Conservation (phyloP, 2,329 filamentous ascomycete species). For the Claviceps pazoutovae region DNA sequence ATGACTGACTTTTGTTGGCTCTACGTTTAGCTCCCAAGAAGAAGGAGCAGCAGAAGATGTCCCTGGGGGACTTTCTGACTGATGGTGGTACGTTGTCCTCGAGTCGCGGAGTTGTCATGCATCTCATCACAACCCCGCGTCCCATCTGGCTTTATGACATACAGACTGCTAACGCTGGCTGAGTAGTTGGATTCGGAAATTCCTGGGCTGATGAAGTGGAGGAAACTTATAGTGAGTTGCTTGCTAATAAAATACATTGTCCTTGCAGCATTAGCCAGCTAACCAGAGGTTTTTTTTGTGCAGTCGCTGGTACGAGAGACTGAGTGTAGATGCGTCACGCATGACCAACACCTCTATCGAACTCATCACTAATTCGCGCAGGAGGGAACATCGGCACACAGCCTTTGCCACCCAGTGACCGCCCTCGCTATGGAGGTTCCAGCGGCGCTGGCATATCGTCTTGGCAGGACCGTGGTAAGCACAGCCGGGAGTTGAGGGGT, state of each 20-base stretch:
- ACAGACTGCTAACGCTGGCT: not conserved
- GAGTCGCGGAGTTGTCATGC: constrained; percentile 7
- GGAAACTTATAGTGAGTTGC: constrained; percentile 59
- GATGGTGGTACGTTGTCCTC: constrained; percentile 59
- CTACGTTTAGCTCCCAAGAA: constrained; percentile 77
- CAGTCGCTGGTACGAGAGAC: constrained; percentile 22
- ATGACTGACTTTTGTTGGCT: constrained; percentile 8
- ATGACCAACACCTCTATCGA: not conserved
- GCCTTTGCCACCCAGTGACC: constrained; percentile 37
- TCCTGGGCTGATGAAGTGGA: constrained; percentile 99
- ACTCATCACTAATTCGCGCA: not conserved
- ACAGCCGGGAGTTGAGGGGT: not conserved
- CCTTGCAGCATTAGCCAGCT: constrained; percentile 11
- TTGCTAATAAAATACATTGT: constrained; percentile 3
- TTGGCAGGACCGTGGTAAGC: constrained; percentile 32
- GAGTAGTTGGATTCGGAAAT: constrained; percentile 34
- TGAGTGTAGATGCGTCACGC: not conserved
- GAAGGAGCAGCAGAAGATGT: constrained; percentile 92
- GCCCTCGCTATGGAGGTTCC: constrained; percentile 21
- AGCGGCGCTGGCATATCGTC: constrained; percentile 18
- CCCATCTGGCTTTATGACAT: constrained; percentile 7
- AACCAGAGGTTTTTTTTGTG: constrained; percentile 8
- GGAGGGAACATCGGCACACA: constrained; percentile 33
- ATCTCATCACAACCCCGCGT: constrained; percentile 9
- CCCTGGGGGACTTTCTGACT: constrained; percentile 87